These are phyloP conservation scores for Botrytis aclada DNA, from an alignment of 2,329 filamentous ascomycete species.

Conservation along the genomic window DNA sequence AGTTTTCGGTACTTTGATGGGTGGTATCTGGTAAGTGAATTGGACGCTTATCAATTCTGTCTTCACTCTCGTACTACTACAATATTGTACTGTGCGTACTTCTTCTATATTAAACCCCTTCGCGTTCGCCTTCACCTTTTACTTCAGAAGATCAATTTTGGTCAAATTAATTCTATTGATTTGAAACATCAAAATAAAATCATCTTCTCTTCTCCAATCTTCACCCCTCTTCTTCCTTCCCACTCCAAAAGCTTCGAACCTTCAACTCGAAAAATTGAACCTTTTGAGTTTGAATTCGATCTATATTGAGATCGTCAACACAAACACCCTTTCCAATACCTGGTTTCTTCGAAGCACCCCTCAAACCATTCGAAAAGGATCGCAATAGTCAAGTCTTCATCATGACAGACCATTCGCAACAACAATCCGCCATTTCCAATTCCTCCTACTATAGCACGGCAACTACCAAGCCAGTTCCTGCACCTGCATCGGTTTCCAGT, in stretches of 20 bases:
- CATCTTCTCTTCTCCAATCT: neutral
- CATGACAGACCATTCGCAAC: conserved; percentile 10
- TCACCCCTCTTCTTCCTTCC: neutral
- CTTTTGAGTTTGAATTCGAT: neutral
- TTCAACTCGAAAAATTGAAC: neutral
- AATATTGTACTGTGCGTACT: too few species aligned
- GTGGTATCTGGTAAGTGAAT: neutral
- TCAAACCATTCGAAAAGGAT: neutral
- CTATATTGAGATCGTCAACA: neutral
- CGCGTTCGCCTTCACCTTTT: neutral
- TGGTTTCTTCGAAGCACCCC: neutral
- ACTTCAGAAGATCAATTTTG: neutral
- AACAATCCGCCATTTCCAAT: conserved; percentile 7
- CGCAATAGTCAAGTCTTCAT: neutral
- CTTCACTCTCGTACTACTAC: too few species aligned
- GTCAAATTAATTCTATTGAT: neutral
- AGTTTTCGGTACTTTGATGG: neutral
- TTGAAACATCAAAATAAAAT: neutral
- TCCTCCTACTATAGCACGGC: conserved; percentile 9
- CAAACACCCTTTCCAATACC: neutral
- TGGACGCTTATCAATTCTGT: neutral
- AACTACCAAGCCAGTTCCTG: neutral
- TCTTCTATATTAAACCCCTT: neutral
- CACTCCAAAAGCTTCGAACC: neutral
- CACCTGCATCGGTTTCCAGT: neutral